These are phyloP conservation scores for Mycosphaerella sp. DNA, from an alignment of 2,329 filamentous ascomycete species.

Conservation along the genomic window DNA sequence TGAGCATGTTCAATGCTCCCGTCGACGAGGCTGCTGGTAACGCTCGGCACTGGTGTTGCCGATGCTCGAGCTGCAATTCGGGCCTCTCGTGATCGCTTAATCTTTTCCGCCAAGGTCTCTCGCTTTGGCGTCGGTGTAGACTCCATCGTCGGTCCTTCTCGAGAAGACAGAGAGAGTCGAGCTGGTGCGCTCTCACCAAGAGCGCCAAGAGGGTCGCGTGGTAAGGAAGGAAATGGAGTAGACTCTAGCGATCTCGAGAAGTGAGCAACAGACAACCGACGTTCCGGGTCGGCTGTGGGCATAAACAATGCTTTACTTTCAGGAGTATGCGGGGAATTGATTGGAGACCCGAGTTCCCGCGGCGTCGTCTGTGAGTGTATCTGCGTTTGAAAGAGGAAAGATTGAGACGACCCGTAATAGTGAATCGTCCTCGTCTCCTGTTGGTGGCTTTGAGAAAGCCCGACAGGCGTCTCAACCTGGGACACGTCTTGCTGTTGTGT, in stretches of 20 bases:
- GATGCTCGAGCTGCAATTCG: conserved; percentile 1
- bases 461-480: not conserved
- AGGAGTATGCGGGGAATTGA: not conserved
- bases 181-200: conserved; percentile 28
- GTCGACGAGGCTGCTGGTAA: not conserved
- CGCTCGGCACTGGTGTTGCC: conserved; percentile 3
- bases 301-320: not conserved
- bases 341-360: conserved; percentile 1
- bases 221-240: conserved; percentile 24
- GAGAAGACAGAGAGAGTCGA: not conserved
- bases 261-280: conserved; percentile 3
- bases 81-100: conserved; percentile 16
- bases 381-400: conserved; percentile 25
- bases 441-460: conserved; percentile 1
- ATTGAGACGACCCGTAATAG: conserved; percentile 2
- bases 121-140: conserved; percentile 10
- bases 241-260: conserved; percentile 8
- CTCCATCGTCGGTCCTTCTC: conserved; percentile 12
- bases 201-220: conserved; percentile 17
- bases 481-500: not conserved
- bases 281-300: not conserved
- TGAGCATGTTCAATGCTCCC: conserved; percentile 5
- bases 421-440: not conserved
- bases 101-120: conserved; percentile 14
- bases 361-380: conserved; percentile 3